Evolutionary conservation across 1,284 basidiomycete genomes (phyloP).

Genomic region (Fomitopsis betulina): DNA sequence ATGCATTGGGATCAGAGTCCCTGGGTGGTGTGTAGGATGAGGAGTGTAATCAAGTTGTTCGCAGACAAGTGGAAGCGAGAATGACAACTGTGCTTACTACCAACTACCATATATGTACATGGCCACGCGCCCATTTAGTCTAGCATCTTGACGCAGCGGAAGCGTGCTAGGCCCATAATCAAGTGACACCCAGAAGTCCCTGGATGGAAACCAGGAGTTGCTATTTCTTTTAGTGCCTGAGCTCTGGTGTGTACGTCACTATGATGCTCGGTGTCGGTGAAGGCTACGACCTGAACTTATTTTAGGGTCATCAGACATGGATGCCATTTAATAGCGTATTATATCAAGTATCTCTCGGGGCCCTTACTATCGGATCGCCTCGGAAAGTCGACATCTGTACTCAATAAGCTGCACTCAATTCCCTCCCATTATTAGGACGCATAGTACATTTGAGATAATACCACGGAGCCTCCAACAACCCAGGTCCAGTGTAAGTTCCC

Average conservation of each 20-base stretch:
- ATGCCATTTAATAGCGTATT: too few relatives aligned
- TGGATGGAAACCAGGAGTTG: not conserved
- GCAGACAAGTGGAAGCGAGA: too few relatives aligned
- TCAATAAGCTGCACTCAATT: too few relatives aligned
- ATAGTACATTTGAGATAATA: not conserved
- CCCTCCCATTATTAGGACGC: too few relatives aligned
- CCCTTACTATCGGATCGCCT: not conserved
- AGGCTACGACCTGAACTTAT: not conserved
- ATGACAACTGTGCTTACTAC: too few relatives aligned
- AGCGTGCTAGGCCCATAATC: not conserved
- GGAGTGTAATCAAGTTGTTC: too few relatives aligned
- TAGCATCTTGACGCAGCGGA: not conserved
- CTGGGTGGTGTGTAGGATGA: too few relatives aligned
- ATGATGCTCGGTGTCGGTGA: not conserved
- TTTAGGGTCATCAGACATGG: not conserved
- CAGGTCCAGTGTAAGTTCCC: not conserved
- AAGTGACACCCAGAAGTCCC: not conserved
- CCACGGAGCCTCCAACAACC: not conserved
- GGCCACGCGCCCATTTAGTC: too few relatives aligned
- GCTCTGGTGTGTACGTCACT: too few relatives aligned
- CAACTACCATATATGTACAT: too few relatives aligned
- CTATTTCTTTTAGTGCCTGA: not conserved
- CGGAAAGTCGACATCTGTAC: not conserved
- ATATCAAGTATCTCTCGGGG: too few relatives aligned
- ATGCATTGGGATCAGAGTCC: too few relatives aligned